A percentile compares a stretch with the other conserved stretches of the same genome.
These are phyloP conservation scores for Hymenoscyphus linearis DNA, from an alignment of 2,329 filamentous ascomycete genomes.

Conservation along the genomic window DNA sequence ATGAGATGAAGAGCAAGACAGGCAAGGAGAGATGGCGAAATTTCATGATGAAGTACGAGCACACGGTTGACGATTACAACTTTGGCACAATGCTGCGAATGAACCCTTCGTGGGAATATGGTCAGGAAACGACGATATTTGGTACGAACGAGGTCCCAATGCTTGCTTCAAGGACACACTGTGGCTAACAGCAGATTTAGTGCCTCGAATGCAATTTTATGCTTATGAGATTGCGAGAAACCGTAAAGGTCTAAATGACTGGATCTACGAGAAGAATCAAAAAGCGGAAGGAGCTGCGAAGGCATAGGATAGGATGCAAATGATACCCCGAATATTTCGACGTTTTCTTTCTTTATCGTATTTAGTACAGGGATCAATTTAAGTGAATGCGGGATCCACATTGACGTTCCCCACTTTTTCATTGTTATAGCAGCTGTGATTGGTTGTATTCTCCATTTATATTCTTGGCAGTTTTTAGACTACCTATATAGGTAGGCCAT, in stretches of 20 bases:
- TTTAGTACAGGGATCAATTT: no score
- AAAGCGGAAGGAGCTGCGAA: conserved; percentile 34
- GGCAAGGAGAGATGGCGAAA: conserved; percentile 94
- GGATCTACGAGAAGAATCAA: conserved; percentile 85
- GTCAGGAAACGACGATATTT: conserved; percentile 85
- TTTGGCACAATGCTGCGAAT: conserved; percentile 90
- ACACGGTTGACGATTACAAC: conserved; percentile 94
- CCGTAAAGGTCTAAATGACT: conserved; percentile 85
- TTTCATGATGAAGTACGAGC: conserved; percentile 91
- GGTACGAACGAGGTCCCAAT: conserved; percentile 50
- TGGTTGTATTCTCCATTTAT: no score
- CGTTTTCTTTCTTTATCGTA: not conserved
- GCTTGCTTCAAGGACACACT: not conserved
- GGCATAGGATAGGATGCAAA: not conserved
- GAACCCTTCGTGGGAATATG: conserved; percentile 77
- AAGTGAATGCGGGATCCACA: no score
- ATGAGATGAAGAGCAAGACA: conserved; percentile 94
- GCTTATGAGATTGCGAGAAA: conserved; percentile 76
- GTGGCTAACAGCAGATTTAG: conserved; percentile 30
- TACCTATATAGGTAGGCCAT: no score
- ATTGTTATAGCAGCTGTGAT: no score
- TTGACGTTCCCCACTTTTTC: no score
- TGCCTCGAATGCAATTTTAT: conserved; percentile 73
- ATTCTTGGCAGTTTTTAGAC: no score
- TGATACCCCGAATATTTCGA: conserved; percentile 3